Base-by-base conservation (phyloP, 495 filamentous ascomycete genomes). In the Trypethelium eluteriae region DNA sequence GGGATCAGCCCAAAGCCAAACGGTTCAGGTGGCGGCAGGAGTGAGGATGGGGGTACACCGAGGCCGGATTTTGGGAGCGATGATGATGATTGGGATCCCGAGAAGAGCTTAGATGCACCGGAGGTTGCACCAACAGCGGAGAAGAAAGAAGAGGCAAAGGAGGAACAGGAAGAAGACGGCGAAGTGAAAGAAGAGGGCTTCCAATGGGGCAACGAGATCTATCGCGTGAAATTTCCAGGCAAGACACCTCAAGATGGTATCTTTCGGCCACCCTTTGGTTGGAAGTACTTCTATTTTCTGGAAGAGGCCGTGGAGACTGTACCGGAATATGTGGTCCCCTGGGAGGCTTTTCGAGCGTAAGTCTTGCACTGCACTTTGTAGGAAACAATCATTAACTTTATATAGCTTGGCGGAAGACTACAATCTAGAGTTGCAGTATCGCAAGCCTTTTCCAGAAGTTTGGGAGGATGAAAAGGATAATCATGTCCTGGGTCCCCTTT, bases 281-380 rank as follows among this genome's bases (percentile, higher is more conserved):
- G 94, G 93, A 93, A 91, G 74, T 98, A 98, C 75, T 95, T 85
- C 73, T 98, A 95, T 81, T 93, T 91, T 72, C 85, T 98, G 71
- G 85, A 93, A 71, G 94, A 98, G 75, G 95, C 94, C 1, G 94
- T 98, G 25, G 92, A 96, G 75, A 91, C 93, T 70, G 89, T 96
- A 10, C 94, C 94, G 35, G 94, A 98, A 78, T 98, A 96, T 76
- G 93, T 98, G 10, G 95, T 98, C 7, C 94, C 94, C 0, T 98
- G 95, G 95, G 92, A 95, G 73, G 92, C 91, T 1, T 97, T 98
- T 77, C 90, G 94, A 77, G 92, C 83, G 78, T 84, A 71, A 72
- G 82, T 76, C 0, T 47, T 35, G 49, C 14, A 36, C 44, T 39
- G 14, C 44, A n/a, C 5, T 32, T 32, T 4, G 6, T n/a, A 63